Conservation (phyloP, 1,139 yeast species). For the Blastobotrys persicus region DNA sequence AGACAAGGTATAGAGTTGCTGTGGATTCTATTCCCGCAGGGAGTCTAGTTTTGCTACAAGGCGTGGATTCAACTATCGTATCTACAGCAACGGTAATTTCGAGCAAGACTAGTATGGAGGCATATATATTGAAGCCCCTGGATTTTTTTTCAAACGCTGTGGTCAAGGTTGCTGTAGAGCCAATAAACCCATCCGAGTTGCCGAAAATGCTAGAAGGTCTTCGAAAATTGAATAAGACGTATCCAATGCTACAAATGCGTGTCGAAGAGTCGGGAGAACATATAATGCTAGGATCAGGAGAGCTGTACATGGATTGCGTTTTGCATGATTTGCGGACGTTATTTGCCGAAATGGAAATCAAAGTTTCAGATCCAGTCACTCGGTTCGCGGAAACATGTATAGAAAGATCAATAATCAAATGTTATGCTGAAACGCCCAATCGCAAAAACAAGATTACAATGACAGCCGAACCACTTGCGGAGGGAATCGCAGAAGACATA, state of each 20-base stretch:
- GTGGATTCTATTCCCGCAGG: constrained; percentile 61
- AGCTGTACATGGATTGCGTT: constrained; percentile 79
- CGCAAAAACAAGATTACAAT: constrained; percentile 61
- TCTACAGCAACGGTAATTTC: constrained; percentile 57
- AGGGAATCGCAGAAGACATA: constrained; percentile 55
- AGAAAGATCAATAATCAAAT: constrained; percentile 64
- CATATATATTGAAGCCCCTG: constrained; percentile 43
- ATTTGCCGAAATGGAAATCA: constrained; percentile 65
- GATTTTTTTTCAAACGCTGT: constrained; percentile 55
- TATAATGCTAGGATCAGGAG: constrained; percentile 79
- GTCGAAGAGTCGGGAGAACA: constrained; percentile 93
- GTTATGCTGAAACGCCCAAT: constrained; percentile 57
- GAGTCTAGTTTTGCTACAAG: constrained; percentile 62
- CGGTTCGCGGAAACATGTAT: constrained; percentile 75
- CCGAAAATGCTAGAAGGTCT: constrained; percentile 71
- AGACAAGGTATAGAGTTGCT: constrained; percentile 67
- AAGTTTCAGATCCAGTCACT: constrained; percentile 82
- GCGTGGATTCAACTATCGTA: constrained; percentile 53
- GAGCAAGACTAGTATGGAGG: constrained; percentile 31
- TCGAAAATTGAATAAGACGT: constrained; percentile 58
- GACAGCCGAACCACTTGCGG: constrained; percentile 73
- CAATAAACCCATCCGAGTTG: constrained; percentile 72
- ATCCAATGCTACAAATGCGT: constrained; percentile 61
- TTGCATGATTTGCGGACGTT: constrained; percentile 70
- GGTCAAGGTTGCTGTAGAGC: constrained; percentile 81